Evolutionary conservation across 108 stramenopile genomes (phyloP), one percentile per base, ranked within the genome.

Genomic region (Parietichytrium sp.): DNA sequence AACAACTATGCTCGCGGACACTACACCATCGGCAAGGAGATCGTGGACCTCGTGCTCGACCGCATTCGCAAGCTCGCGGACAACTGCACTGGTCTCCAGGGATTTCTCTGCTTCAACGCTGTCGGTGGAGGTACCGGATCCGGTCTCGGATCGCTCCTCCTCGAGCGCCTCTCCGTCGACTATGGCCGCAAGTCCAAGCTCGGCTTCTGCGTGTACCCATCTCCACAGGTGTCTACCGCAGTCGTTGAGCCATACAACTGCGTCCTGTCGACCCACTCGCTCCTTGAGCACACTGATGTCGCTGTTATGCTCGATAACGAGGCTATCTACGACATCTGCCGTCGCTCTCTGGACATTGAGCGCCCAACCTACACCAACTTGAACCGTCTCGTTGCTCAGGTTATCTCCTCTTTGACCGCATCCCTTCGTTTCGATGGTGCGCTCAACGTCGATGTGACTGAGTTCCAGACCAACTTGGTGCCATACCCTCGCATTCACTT

Each of bases 1-100:
- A 98, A 98, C 91, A 98, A 98, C 95, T 98, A 96, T 89, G 97
- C 97, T 85, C 95, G 95, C 88, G 97, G 97, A 80, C 97, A 98
- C 92, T 98, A 98, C 96, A 98, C 97, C 88, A 96, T 94, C 85
- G 96, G 97, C 85, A 97, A 93, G 93, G 97, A 97, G 87, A 92
- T 96, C 82, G 95, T 98, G 25, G 97, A 98, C 90, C 88, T 90
- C 45, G 96, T 98, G 82, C 92, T 98, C 83, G 97, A 98, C 88
- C 94, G 95, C 82, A 94, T 98, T 87, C 95, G 97, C 80, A 98
- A 98, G 94, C 86, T 97, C 47, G 95, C 97, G 20, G 97, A 98
- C 87, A 95, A 93, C 93, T 98, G 97, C 86, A 96, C 97, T 47
- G 97, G 96, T 77, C 96, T 98, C 53, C 97, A 98, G 89, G 97